These are phyloP conservation scores for Parastagonospora nodorum DNA, from an alignment of 2,329 filamentous ascomycete genomes.

Conservation along the genomic window DNA sequence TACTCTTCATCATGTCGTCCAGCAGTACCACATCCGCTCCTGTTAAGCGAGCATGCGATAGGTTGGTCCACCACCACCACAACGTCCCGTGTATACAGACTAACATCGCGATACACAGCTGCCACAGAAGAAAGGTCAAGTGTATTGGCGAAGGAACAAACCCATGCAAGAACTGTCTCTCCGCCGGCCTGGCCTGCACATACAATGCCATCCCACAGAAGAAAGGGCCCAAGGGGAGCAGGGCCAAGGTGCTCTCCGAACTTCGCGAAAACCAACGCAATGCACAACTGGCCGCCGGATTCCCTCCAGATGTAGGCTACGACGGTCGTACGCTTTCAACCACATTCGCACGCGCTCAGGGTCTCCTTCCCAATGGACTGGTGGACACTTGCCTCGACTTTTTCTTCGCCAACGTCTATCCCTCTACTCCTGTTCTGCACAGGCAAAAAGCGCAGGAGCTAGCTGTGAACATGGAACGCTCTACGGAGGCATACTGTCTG, in stretches of 20 bases:
- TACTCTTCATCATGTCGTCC: constrained; percentile 33
- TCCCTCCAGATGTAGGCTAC: constrained; percentile 43
- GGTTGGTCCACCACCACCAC: constrained; percentile 33
- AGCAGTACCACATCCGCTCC: constrained; percentile 41
- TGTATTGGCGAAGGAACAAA: constrained; percentile 56
- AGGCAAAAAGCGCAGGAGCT: constrained; percentile 57
- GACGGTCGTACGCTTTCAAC: constrained; percentile 50
- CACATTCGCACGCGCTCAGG: constrained; percentile 53
- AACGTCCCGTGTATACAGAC: constrained; percentile 14
- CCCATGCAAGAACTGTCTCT: constrained; percentile 66
- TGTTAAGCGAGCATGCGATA: constrained; percentile 51
- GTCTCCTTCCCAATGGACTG: constrained; percentile 57
- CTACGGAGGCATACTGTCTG: constrained; percentile 63
- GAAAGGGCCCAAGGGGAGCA: constrained; percentile 66
- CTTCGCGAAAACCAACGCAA: constrained; percentile 59
- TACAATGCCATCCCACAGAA: constrained; percentile 69
- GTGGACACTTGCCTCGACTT: constrained; percentile 62
- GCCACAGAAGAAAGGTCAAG: constrained; percentile 57
- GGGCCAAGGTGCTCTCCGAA: constrained; percentile 67
- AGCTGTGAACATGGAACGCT: constrained; percentile 57
- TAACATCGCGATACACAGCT: constrained; percentile 32
- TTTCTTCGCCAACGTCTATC: constrained; percentile 66
- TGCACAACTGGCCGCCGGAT: constrained; percentile 51
- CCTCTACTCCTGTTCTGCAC: constrained; percentile 67
- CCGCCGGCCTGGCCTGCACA: constrained; percentile 65